These are phyloP conservation scores for Bipolaris zeicola DNA, from an alignment of 2,329 filamentous ascomycete species.

Conservation along the genomic window DNA sequence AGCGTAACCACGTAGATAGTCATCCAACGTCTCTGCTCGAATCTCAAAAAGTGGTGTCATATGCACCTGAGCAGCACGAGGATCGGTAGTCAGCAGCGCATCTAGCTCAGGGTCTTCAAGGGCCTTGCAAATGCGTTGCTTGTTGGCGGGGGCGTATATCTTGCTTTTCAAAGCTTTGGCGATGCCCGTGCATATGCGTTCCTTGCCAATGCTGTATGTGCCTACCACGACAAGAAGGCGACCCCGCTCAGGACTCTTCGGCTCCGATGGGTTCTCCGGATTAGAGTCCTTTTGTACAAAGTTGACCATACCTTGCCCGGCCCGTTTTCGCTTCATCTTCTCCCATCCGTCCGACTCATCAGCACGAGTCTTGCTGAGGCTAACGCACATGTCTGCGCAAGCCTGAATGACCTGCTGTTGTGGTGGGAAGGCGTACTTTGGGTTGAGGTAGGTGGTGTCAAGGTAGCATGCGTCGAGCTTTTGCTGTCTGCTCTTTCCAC, in stretches of 20 bases:
- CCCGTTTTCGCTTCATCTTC: slow-evolving; percentile 60
- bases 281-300: slow-evolving; percentile 60
- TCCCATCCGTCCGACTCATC: slow-evolving; percentile 64
- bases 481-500: slow-evolving; percentile 76
- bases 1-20: slow-evolving; percentile 81
- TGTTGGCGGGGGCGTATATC: slow-evolving; percentile 83
- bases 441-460: slow-evolving; percentile 95
- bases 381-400: slow-evolving; percentile 86
- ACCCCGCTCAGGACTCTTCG: slow-evolving; percentile 54
- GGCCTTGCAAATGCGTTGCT: slow-evolving; percentile 82
- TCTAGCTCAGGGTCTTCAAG: slow-evolving; percentile 85
- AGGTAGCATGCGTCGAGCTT: slow-evolving; percentile 95
- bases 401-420: slow-evolving; percentile 87
- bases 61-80: slow-evolving; percentile 87
- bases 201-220: slow-evolving; percentile 97
- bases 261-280: slow-evolving; percentile 35
- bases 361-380: slow-evolving; percentile 68
- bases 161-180: slow-evolving; percentile 83
- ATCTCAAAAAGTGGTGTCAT: slow-evolving; percentile 98
- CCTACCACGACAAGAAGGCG: slow-evolving; percentile 90
- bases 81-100: slow-evolving; percentile 76
- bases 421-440: slow-evolving; percentile 90
- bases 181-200: slow-evolving; percentile 91
- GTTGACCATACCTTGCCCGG: slow-evolving; percentile 65
- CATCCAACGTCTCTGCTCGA: slow-evolving; percentile 84